These are phyloP conservation scores for Eutrema japonicum DNA, from an alignment of 345 rosid species.

Conservation along the genomic window DNA sequence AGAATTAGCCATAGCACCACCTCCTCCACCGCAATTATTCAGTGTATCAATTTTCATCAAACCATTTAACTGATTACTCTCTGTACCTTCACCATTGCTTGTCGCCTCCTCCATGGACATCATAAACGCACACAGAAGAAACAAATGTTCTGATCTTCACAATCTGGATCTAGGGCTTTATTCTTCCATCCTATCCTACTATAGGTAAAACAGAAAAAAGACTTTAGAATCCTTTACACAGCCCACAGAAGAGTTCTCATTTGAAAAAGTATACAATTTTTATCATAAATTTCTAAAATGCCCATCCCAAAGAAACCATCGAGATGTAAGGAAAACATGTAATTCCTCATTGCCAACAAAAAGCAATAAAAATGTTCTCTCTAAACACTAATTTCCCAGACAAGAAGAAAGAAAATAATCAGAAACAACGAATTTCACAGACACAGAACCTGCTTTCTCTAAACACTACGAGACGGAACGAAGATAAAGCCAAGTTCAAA, in stretches of 20 bases:
- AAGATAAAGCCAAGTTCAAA: slow-evolving; percentile 19
- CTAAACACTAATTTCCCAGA: neutral
- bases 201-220: slow-evolving; percentile 18
- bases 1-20: slow-evolving; percentile 44
- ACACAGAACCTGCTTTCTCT: neutral
- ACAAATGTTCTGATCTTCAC: slow-evolving; percentile 34
- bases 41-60: slow-evolving; percentile 46
- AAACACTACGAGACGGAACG: slow-evolving; percentile 29
- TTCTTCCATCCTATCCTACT: slow-evolving; percentile 28
- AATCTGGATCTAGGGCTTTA: slow-evolving; percentile 48
- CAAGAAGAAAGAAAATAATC: neutral
- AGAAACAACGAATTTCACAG: neutral
- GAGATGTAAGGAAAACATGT: neutral
- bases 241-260: slow-evolving; percentile 1
- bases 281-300: neutral
- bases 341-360: slow-evolving; percentile 14
- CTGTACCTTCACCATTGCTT: slow-evolving; percentile 47
- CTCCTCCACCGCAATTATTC: slow-evolving; percentile 46
- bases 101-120: slow-evolving; percentile 60
- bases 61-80: slow-evolving; percentile 34
- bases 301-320: slow-evolving; percentile 27
- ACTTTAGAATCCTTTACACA: slow-evolving; percentile 27
- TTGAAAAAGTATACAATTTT: neutral
- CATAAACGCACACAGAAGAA: slow-evolving; percentile 28
- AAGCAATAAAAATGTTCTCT: slow-evolving; percentile 28